phyloP scores from a whole-genome alignment of 2,329 filamentous ascomycete species.

The Fusarium tricinctum region DNA sequence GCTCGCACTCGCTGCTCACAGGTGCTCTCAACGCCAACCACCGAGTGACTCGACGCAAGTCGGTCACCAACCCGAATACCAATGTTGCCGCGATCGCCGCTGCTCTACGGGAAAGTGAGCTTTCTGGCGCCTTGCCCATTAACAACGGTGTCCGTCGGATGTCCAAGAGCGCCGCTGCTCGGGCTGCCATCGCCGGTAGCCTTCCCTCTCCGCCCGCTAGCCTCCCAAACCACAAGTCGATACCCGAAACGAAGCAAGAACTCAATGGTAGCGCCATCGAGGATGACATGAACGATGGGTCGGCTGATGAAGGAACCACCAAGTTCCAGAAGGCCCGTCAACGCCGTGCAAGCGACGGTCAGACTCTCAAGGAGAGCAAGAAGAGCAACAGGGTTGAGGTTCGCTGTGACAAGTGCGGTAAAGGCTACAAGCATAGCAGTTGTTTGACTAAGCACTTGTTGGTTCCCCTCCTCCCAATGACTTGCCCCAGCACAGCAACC shows the following conservation, averaged over 20 bases:
- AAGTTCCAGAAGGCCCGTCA: slow-evolving; percentile 65
- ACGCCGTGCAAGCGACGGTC: slow-evolving; percentile 85
- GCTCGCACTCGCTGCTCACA: slow-evolving; percentile 85
- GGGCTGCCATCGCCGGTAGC: slow-evolving; percentile 67
- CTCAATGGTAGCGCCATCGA: slow-evolving; percentile 75
- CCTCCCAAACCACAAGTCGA: slow-evolving; percentile 71
- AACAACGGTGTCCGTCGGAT: slow-evolving; percentile 73
- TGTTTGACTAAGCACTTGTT: slow-evolving; percentile 99
- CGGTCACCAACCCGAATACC: slow-evolving; percentile 81
- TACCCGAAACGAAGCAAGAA: slow-evolving; percentile 64
- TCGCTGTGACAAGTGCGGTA: slow-evolving; percentile 97
- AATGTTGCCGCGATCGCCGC: slow-evolving; percentile 83
- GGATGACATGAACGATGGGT: slow-evolving; percentile 74
- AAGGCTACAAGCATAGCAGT: slow-evolving; percentile 99
- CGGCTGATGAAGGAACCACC: slow-evolving; percentile 66
- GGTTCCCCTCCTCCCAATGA: slow-evolving; percentile 75
- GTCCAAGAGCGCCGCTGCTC: slow-evolving; percentile 72
- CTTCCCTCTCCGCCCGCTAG: slow-evolving; percentile 76
- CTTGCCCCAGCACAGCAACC: slow-evolving; percentile 54
- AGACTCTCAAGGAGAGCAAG: slow-evolving; percentile 87
- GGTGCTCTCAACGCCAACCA: slow-evolving; percentile 84
- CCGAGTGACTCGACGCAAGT: slow-evolving; percentile 93
- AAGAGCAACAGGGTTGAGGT: slow-evolving; percentile 87
- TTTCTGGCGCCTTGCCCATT: slow-evolving; percentile 69
- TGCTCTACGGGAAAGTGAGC: slow-evolving; percentile 77